Evolutionary conservation across 768 basidiomycete genomes (phyloP), one percentile per base, ranked within the genome.

Genomic region (Paxillus rubicundulus): DNA sequence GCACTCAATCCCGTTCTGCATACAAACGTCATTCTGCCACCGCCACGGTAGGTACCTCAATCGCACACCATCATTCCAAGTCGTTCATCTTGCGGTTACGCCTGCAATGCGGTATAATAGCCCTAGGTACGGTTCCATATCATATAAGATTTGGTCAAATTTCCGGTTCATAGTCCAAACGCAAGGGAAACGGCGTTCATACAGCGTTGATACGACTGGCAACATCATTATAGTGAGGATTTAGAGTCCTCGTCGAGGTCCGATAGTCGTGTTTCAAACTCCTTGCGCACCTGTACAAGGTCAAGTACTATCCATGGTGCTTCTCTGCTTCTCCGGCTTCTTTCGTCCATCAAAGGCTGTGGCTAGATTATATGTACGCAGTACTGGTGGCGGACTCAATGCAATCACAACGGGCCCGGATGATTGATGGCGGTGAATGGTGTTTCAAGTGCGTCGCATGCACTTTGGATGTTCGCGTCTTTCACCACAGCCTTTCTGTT

Each of bases 181-280:
- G 28, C 54, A 18, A 51, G 2, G 50, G 53, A 47, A 53, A 61
- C 61, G 61, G 57, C 57, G 53, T 59, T 62, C 54, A 55, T 59
- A 30, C 49, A 46, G 30, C 42, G 28, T 36, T 45, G 36, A 41
- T 28, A 13, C 16, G 4, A 20, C 39, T 2, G 16, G 18, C 32
- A 33, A 9, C 45, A 13, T 50, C 24, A 24, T 24, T 4, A 24
- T 24, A 24, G 41, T 49, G 24, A 13, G 27, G 20, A 28, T 27
- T 48, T 27, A 17, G 17, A 44, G 28, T 20, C 47, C 36, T 27
- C 36, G 39, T 46, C 43, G 45, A 53, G 49, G 9, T 8, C 10
- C 27, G 54, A 37, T 14, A 18, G 18, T 16, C 17, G 36, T 38
- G 47, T 24, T 47, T 38, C 36, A 24, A 47, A 14, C 34, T 47